Evolutionary conservation across 1,284 basidiomycete species (phyloP), one percentile per base, ranked within the genome.

Genomic region (Megacollybia platyphylla): DNA sequence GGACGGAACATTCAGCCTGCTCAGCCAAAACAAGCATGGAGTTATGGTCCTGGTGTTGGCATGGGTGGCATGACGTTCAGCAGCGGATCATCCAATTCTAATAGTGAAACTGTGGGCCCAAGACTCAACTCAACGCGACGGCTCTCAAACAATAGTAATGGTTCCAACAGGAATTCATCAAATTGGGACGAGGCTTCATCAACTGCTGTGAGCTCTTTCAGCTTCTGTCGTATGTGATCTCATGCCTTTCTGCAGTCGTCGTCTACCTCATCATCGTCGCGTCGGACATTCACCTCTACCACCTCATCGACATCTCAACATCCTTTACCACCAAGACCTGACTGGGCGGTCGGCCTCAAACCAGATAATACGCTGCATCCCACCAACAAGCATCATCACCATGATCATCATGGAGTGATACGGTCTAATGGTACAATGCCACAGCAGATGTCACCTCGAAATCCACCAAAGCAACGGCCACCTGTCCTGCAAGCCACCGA

Each of bases 301-400:
- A 61, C 75, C 0, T 80, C 82, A 2, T 80, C 82, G 2, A 75
- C 80, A 50, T 51, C 52, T 34, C 76, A 74, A 52, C 85, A 88
- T 53, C 85, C 85, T 18, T 66, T 88, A 37, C 85, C 85, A 7
- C 63, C 83, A 3, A 70, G 85, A 45, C 85, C 85, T 32, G 85
- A 88, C 55, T 88, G 86, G 85, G 85, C 85, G 17, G 82, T 87
- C 8, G 83, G 84, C 6, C 64, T 87, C 29, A 82, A 79, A 55
- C 73, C 84, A 0, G 76, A 82, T 48, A 73, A 77, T 35, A 78
- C 72, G 8, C 57, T 79, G 35, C 72, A 76, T 48, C 50, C 68
- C 38, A 59, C 67, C 4, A 60, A 63, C 43, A 54, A 61, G 38
- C 65, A 70, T 26, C 70, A 73, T 51, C 69, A 70, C 46, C 60